Evolutionary conservation across 129 eudicot genomes (phyloP).

Genomic region (Flaveria robusta): DNA sequence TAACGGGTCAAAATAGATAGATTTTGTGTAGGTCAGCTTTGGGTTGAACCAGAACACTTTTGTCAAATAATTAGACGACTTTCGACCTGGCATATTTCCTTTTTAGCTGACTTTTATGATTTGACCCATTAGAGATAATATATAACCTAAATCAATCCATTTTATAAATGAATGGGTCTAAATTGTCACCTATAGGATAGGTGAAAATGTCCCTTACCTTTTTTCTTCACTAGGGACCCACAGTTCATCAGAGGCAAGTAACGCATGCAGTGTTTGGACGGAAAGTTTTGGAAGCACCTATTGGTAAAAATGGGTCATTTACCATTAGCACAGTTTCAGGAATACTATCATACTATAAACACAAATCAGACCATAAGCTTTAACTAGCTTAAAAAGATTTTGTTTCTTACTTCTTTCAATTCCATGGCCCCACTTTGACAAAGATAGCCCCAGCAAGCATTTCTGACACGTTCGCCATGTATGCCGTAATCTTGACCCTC

Average conservation of each 20-base stretch:
- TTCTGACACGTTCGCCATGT: slow-evolving; percentile 98
- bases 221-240: slow-evolving; percentile 98
- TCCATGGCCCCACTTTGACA: slow-evolving; percentile 97
- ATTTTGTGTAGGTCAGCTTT: neutral
- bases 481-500: slow-evolving; percentile 96
- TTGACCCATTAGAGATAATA: neutral
- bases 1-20: neutral
- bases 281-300: slow-evolving; percentile 99
- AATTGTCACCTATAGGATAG: slow-evolving; percentile 13
- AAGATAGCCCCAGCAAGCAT: slow-evolving; percentile 99
- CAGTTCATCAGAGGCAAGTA: slow-evolving; percentile 88
- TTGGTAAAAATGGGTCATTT: slow-evolving; percentile 13
- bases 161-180: neutral
- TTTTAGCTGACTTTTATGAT: neutral
- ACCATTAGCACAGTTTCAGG: slow-evolving; percentile 4
- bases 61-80: neutral
- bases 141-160: neutral
- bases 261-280: slow-evolving; percentile 81
- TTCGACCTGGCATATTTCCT: neutral
- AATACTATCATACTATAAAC: slow-evolving; percentile 11
- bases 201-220: slow-evolving; percentile 51
- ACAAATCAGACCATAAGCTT: neutral
- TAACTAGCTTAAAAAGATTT: slow-evolving; percentile 14
- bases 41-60: neutral
- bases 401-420: slow-evolving; percentile 77